Evolutionary conservation across 2,329 filamentous ascomycete species (phyloP), one percentile per base, ranked within the genome.

Genomic region (Monilinia aucupariae): DNA sequence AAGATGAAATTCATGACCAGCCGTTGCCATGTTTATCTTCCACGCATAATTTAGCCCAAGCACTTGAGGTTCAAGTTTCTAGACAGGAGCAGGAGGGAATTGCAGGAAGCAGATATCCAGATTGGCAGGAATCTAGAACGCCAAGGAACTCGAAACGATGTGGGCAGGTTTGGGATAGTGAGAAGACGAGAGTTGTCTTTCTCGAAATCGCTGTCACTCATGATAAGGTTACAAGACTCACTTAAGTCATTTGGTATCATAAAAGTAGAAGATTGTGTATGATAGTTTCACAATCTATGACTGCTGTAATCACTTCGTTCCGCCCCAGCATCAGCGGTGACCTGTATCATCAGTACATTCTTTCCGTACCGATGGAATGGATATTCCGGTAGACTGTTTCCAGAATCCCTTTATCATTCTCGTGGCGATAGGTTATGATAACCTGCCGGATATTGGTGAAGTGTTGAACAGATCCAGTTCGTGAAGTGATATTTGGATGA

Each of bases 91-190:
- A 56, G 39, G 53, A 32, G 6, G 39, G 12, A 20, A 6, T 45
- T 20, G 12, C 17, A 45, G 41, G 17, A 5, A 43, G 5, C 12
- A 43, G 7, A n/a, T 4, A 12, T 55, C 17, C 3, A 17, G 27
- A 15, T 32, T 4, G 2, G 30, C 39, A 43, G 32, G 9, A 22
- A 17, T 9, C 39, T 34, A 56, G 39, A 20, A 56, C 10, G 7
- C 39, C 39, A 22, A 56, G 53, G 39, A 12, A 45, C 45, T 45
- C 39, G 5, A 56, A 27, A 56, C 20, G 53, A 22, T 22, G 37
- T 34, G 53, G 39, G 8, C 53, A 56, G 30, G 53, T 56, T 56
- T 56, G 53, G 53, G 41, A 56, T 22, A 27, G 3, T 4, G 53
- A 34, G 7, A 27, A 56, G 20, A 45, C 53, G 0, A 45, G 25